Base-by-base conservation (phyloP, 75 land plant species). In the Sequoia sempervirens region DNA sequence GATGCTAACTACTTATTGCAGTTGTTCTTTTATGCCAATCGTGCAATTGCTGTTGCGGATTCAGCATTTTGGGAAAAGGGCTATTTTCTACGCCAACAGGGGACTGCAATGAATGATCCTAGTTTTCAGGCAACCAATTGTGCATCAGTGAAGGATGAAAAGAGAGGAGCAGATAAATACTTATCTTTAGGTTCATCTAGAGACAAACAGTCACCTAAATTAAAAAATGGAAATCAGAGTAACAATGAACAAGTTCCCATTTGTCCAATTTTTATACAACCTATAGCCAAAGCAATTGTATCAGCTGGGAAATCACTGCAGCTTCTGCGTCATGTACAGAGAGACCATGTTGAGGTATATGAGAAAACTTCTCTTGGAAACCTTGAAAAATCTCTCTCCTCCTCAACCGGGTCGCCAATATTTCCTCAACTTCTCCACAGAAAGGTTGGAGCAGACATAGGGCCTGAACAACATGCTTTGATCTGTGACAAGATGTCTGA, bases 261-360 rank as follows among this genome's bases (percentile, higher is more conserved):
- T 2, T 97, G 98, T 84, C 98, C 99, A 46, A 30, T 90, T 45
- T 97, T 97, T 80, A 83, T 97, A 68, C 89, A 89, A 86, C 90
- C 91, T 52, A 84, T 94, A n/a, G 93, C 96, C n/a, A 90, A 85
- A 80, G 84, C 95, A 74, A 93, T 97, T 81, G 80, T 97, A 28
- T 95, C 99, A 78, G 97, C 99, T 85, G 99, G 99, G 72, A 97
- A 97, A 87, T 95, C 99, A 78, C 88, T 95, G 87, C 98, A 95
- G 87, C 90, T 97, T 80, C 85, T 97, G 45, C 87, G 86, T 66
- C 94, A 95, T 89, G 88, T 90, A 81, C 89, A 86, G 82, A 82
- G 79, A 36, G 87, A 83, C 10, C 82, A 47, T 46, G 58, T 69
- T 64, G 82, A 61, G 81, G 15, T 50, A 80, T 81, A 76, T 80